Conservation (phyloP, 768 basidiomycete genomes). For the Leccinellum rugosiceps region DNA sequence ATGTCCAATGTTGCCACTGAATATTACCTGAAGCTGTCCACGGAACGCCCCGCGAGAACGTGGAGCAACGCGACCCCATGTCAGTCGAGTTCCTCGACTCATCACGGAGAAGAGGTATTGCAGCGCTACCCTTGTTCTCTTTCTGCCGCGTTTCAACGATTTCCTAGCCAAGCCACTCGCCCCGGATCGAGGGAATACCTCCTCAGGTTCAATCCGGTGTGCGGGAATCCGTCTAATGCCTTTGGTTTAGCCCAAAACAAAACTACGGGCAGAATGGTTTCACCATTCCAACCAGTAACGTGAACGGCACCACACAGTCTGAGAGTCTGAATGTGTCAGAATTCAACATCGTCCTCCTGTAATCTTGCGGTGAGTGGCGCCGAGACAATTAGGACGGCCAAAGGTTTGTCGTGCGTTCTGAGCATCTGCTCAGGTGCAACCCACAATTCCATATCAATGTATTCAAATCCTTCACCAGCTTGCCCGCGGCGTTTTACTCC, state of each 20-base stretch:
- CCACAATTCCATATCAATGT: background rate
- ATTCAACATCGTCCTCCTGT: background rate
- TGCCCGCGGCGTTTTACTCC: background rate
- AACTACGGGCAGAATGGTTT: background rate
- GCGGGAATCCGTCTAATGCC: background rate
- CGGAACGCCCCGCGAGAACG: background rate
- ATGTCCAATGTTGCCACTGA: conserved; percentile 15
- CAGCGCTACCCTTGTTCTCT: background rate
- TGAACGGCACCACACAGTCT: background rate
- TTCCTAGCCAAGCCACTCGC: background rate
- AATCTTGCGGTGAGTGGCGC: background rate
- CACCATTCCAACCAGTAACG: background rate
- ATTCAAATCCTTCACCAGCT: background rate
- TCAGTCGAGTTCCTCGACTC: background rate
- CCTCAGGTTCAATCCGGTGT: background rate
- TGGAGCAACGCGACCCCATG: background rate
- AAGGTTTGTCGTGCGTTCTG: background rate
- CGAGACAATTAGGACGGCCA: background rate
- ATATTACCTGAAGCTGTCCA: background rate
- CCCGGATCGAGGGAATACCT: background rate
- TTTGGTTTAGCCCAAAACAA: background rate
- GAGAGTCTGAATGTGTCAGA: background rate
- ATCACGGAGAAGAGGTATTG: background rate
- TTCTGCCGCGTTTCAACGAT: background rate
- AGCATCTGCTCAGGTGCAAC: background rate